Evolutionary conservation across 2,329 filamentous ascomycete species (phyloP), one percentile per base, ranked within the genome.

Genomic region (Mariannaea elegans): DNA sequence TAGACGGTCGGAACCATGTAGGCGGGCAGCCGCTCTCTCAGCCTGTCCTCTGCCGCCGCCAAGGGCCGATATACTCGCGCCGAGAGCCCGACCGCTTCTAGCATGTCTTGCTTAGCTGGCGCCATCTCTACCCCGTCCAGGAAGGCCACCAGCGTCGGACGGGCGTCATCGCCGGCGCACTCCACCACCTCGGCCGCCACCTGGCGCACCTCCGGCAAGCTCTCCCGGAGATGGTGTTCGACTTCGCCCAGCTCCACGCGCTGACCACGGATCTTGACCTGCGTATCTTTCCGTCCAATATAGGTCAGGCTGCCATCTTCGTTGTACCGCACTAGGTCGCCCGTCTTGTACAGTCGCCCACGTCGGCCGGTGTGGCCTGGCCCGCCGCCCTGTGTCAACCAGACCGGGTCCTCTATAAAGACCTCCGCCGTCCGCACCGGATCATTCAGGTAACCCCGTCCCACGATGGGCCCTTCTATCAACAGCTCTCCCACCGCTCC

Each of bases 221-320:
- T n/a, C 14, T 68, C 67, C 4, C 73, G 69, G 64, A 81, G 77
- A 56, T 81, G 75, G 54, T 78, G 75, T 58, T 82, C 81, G 10
- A 83, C 78, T n/a, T 76, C 75, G 0, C 64, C 69, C 3, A 84
- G 76, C 71, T 85, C 88, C 41, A 87, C 77, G 29, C 85, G 74
- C 57, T 82, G 87, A 12, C 88, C 88, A 12, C 81, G 79, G 6
- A 89, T 72, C 68, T 89, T 89, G 46, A 88, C 78, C 67, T 88
- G 86, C 0, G 78, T 79, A 62, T 89, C 86, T 61, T 85, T 86
- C 13, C 86, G 77, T 14, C 83, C 82, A 16, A 84, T 59, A 36
- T 79, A 84, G 0, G 75, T 67, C 5, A 85, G 64, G 5, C 70
- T 70, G 0, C 80, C 79, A 36, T 82, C 76, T 0, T 70, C 64